These are phyloP conservation scores for Russula ochroleuca DNA, from an alignment of 768 basidiomycete genomes.

Conservation along the genomic window DNA sequence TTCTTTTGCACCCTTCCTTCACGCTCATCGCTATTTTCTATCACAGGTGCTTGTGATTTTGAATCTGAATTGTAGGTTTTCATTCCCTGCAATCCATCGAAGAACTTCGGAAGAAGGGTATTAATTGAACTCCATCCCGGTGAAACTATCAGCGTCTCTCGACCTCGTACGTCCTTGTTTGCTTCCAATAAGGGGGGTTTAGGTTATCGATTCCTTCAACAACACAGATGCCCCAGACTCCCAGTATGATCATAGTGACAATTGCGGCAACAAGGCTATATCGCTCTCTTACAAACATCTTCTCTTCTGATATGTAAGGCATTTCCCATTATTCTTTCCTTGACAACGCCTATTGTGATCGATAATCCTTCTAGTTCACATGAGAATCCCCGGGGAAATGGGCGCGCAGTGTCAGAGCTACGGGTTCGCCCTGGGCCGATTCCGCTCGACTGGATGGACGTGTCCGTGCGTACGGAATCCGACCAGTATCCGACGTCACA, in stretches of 20 bases:
- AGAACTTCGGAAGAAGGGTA: too few species aligned
- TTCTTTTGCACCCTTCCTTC: background rate
- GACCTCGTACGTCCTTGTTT: background rate
- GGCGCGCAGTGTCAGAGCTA: background rate
- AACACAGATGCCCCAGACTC: background rate
- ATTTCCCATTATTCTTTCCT: background rate
- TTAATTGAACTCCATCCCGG: background rate
- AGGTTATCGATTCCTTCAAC: background rate
- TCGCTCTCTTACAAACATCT: background rate
- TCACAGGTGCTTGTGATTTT: conserved; percentile 6
- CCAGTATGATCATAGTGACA: background rate
- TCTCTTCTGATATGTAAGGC: background rate
- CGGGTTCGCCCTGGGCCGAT: background rate
- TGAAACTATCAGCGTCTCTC: background rate
- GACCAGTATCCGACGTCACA: background rate
- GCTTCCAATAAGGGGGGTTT: too few species aligned
- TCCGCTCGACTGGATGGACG: background rate
- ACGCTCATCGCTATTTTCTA: background rate
- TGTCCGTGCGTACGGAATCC: background rate
- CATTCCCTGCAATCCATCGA: background rate
- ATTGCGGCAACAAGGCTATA: background rate
- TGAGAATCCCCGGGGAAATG: background rate
- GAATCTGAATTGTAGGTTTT: background rate
- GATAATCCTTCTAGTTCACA: background rate
- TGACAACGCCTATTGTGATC: background rate